Percentiles rank a stretch among this genome's conserved stretches.
These are phyloP conservation scores for Solanum hybrid DNA, from an alignment of 305 asterid genomes.

Conservation along the genomic window DNA sequence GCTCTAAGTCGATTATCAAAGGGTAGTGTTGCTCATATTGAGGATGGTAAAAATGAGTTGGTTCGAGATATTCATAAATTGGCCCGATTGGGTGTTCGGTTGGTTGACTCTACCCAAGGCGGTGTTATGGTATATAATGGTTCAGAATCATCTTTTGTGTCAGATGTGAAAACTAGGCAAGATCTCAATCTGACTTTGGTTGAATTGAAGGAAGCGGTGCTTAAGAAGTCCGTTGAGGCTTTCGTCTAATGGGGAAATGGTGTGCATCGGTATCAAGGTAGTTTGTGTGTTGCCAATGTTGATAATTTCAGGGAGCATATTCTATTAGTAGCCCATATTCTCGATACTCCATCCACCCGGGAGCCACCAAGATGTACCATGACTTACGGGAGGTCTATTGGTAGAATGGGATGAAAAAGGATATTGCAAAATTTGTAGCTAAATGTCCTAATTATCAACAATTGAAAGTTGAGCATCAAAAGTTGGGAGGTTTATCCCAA, in stretches of 20 bases:
- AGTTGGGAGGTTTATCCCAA: neutral
- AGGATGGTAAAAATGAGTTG: neutral
- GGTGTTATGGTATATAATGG: neutral
- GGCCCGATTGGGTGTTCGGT: neutral
- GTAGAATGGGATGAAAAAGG: neutral
- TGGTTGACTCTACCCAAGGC: neutral
- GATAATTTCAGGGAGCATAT: neutral
- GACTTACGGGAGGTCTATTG: neutral
- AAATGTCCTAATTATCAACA: neutral
- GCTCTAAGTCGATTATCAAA: neutral
- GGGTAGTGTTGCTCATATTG: neutral
- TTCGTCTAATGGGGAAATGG: neutral
- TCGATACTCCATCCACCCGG: neutral
- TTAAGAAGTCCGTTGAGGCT: neutral
- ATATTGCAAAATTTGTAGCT: neutral
- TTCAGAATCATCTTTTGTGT: neutral
- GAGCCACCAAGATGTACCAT: neutral
- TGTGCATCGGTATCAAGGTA: neutral
- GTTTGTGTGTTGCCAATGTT: neutral
- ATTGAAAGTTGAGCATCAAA: neutral
- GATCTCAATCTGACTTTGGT: neutral
- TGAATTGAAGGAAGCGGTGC: neutral
- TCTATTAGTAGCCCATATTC: neutral
- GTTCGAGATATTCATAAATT: neutral
- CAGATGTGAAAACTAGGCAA: neutral